These are phyloP conservation scores for Pseudocercospora fijiensis DNA, from an alignment of 2,329 filamentous ascomycete species.

Conservation along the genomic window DNA sequence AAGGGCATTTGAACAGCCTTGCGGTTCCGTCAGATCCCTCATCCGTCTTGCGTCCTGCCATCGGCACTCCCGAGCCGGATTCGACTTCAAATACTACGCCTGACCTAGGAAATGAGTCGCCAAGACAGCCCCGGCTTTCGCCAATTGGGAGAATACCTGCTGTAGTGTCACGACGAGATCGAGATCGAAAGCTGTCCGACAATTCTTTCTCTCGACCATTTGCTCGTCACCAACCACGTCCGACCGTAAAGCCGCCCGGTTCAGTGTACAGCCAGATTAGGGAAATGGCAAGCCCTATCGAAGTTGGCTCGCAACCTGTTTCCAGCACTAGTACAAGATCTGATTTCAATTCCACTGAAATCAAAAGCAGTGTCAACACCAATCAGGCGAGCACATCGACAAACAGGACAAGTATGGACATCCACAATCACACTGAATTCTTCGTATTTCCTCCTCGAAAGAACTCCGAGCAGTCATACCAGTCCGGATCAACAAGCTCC, in stretches of 20 bases:
- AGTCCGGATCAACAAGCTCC: slow-evolving; percentile 59
- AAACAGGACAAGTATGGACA: slow-evolving; percentile 29
- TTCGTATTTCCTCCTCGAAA: slow-evolving; percentile 72
- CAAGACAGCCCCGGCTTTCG: slow-evolving; percentile 54
- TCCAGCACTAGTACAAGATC: slow-evolving; percentile 34
- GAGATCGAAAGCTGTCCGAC: slow-evolving; percentile 65
- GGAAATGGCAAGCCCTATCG: slow-evolving; percentile 36
- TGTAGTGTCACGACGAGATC: slow-evolving; percentile 66
- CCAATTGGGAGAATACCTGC: slow-evolving; percentile 85
- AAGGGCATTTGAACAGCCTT: neutral
- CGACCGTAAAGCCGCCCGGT: slow-evolving; percentile 31
- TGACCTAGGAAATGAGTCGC: slow-evolving; percentile 38
- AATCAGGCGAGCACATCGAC: slow-evolving; percentile 30
- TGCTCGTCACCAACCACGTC: slow-evolving; percentile 46
- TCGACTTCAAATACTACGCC: slow-evolving; percentile 34
- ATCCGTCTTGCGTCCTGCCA: slow-evolving; percentile 12
- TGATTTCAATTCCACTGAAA: slow-evolving; percentile 22
- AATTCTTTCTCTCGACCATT: slow-evolving; percentile 88
- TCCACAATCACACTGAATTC: slow-evolving; percentile 56
- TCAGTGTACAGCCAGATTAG: slow-evolving; percentile 36
- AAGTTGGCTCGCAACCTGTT: slow-evolving; percentile 30
- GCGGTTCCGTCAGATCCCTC: slow-evolving; percentile 1
- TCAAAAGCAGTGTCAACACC: slow-evolving; percentile 26
- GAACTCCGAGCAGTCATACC: slow-evolving; percentile 63
- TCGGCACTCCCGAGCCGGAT: slow-evolving; percentile 15